These are phyloP conservation scores for Morella rubra DNA, from an alignment of 306 rosid species.

Conservation along the genomic window DNA sequence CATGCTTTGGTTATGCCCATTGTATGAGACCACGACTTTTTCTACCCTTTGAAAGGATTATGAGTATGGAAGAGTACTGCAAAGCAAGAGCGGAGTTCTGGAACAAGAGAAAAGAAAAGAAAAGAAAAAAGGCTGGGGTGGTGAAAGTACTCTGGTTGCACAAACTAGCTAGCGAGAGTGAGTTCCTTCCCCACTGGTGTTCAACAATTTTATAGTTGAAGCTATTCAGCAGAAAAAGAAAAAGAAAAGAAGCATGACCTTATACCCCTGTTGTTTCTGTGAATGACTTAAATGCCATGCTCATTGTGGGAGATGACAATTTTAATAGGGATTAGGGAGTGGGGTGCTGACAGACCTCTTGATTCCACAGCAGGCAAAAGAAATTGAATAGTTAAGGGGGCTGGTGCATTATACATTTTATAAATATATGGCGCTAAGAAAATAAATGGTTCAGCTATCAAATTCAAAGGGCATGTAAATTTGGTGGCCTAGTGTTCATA, in stretches of 20 bases:
- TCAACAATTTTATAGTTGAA: slow-evolving; percentile 41
- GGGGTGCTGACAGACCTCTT: slow-evolving; percentile 27
- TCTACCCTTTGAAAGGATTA: not conserved
- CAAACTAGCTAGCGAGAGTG: not conserved
- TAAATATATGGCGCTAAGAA: slow-evolving; percentile 16
- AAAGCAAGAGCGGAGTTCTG: not conserved
- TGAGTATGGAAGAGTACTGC: not conserved
- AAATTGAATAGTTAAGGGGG: slow-evolving; percentile 20
- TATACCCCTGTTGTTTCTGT: slow-evolving; percentile 23
- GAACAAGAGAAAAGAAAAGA: slow-evolving; percentile 8
- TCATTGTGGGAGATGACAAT: slow-evolving; percentile 20
- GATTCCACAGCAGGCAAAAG: slow-evolving; percentile 50
- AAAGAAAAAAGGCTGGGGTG: slow-evolving; percentile 4
- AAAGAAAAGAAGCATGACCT: too few relatives aligned
- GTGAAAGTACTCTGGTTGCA: not conserved
- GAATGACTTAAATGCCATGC: slow-evolving; percentile 44
- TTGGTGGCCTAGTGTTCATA: not conserved
- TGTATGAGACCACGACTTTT: not conserved
- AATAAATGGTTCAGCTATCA: not conserved
- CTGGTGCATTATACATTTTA: slow-evolving; percentile 19
- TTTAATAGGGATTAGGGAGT: slow-evolving; percentile 14
- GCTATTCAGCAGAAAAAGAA: too few relatives aligned
- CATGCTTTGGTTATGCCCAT: slow-evolving; percentile 70
- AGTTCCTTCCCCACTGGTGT: not conserved
- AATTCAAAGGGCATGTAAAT: not conserved